A percentile compares a stretch with the other conserved stretches of the same genome.
Evolutionary conservation across 495 filamentous ascomycete species (phyloP).

Genomic region (Penicillium arizonense): DNA sequence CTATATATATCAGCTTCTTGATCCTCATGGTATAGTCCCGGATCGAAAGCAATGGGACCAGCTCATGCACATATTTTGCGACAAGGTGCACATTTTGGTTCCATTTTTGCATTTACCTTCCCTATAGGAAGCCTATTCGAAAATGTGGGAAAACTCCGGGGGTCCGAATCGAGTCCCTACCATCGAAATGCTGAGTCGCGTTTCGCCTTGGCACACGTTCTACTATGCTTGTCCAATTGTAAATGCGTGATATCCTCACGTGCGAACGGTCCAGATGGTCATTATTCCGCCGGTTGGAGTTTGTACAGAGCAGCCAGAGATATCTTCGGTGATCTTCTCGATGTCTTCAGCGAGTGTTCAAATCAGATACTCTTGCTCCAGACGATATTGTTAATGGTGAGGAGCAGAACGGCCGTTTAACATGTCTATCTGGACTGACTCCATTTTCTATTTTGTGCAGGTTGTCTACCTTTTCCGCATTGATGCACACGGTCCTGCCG

Average conservation of each 20-base stretch:
- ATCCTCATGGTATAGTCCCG: conserved; percentile 8
- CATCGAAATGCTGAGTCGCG: neutral
- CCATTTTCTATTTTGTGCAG: conserved; percentile 1
- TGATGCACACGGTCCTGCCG: conserved; percentile 24
- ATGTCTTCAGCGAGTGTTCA: conserved; percentile 16
- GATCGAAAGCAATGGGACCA: conserved; percentile 14
- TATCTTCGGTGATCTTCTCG: conserved; percentile 21
- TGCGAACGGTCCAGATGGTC: conserved; percentile 6
- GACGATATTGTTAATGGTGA: conserved; percentile 23
- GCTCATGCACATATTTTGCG: conserved; percentile 18
- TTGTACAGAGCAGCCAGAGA: conserved; percentile 24
- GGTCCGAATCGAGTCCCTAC: neutral
- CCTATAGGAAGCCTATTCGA: conserved; percentile 10
- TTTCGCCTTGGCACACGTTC: conserved; percentile 13
- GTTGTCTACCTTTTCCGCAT: conserved; percentile 29
- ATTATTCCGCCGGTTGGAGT: conserved; percentile 29
- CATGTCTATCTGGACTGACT: neutral
- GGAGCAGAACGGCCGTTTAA: neutral
- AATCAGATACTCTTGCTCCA: conserved; percentile 24
- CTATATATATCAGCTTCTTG: conserved; percentile 4
- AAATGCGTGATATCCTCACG: conserved; percentile 23
- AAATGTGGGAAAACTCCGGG: conserved; percentile 8
- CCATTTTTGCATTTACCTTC: conserved; percentile 24
- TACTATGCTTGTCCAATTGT: conserved; percentile 27
- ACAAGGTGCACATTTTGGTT: conserved; percentile 25